These are phyloP conservation scores for Camellia lanceoleosa DNA, from an alignment of 148 eudicot genomes.

Conservation along the genomic window DNA sequence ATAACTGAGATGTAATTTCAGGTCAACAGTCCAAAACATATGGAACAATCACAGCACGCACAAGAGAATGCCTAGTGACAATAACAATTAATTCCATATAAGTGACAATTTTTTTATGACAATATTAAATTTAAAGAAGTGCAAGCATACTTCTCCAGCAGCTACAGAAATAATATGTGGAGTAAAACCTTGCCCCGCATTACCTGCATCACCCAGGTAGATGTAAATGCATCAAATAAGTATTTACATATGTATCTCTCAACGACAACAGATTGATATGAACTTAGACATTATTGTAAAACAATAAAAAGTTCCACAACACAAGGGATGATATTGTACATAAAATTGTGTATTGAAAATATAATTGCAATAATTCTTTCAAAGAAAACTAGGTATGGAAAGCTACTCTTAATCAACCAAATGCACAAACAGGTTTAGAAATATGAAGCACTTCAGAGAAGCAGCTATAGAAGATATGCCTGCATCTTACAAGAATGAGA, in stretches of 20 bases:
- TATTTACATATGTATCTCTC: not conserved
- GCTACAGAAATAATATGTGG: constrained; percentile 42
- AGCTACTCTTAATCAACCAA: not conserved
- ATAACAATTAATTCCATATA: not conserved
- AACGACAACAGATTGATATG: not conserved
- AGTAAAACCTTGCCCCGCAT: constrained; percentile 42
- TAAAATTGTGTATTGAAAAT: not conserved
- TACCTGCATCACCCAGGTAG: constrained; percentile 35
- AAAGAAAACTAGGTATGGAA: not conserved
- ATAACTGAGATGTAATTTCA: not conserved
- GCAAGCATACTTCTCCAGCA: constrained; percentile 47
- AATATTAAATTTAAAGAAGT: not conserved
- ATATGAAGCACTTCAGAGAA: not conserved
- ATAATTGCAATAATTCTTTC: not conserved
- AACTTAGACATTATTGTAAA: not conserved
- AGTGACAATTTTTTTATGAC: not conserved
- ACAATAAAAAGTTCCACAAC: not conserved
- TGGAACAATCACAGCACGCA: not conserved
- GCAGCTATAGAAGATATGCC: not conserved
- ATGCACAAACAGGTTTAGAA: not conserved
- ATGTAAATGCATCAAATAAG: constrained; percentile 9
- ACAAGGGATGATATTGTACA: not conserved
- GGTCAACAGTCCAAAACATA: not conserved
- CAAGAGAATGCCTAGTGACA: not conserved
- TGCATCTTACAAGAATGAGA: not conserved